Percentiles rank a stretch among this genome's conserved stretches.
Evolutionary conservation across 768 basidiomycete genomes (phyloP).

Genomic region (Termitomyces sp.): DNA sequence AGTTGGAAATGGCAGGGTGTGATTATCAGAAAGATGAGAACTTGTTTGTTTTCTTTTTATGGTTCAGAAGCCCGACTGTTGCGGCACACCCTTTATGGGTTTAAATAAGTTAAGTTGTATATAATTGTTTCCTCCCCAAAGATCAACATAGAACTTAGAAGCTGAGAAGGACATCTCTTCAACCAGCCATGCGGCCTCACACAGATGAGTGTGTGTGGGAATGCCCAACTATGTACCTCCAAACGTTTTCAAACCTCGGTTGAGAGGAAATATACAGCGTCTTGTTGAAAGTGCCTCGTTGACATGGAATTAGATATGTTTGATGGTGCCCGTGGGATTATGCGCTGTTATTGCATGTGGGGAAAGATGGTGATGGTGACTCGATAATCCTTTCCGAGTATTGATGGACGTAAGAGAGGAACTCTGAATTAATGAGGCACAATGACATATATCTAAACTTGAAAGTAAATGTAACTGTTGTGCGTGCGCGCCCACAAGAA

Average conservation of each 20-base stretch:
- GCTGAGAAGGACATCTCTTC: not conserved
- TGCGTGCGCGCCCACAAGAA: not conserved
- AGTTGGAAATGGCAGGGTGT: not conserved
- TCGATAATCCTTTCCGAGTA: too few species aligned
- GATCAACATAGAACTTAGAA: not conserved
- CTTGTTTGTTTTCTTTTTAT: not conserved
- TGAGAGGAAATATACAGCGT: not conserved
- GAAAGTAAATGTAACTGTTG: not conserved
- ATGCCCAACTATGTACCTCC: not conserved
- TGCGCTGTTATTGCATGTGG: not conserved
- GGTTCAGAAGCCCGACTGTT: not conserved
- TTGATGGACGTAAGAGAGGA: not conserved
- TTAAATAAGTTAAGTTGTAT: not conserved
- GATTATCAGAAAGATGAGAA: not conserved
- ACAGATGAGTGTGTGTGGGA: not conserved
- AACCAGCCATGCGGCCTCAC: not conserved
- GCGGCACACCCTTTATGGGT: not conserved
- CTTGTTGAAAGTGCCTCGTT: not conserved
- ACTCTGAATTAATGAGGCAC: not conserved
- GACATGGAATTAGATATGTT: not conserved
- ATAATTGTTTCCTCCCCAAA: not conserved
- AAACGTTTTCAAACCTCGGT: not conserved
- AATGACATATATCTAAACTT: not conserved
- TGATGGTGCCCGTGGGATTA: not conserved
- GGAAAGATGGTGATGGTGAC: too few species aligned